phyloP scores from a whole-genome alignment of 495 filamentous ascomycete genomes.

The Aspergillus haitiensis region DNA sequence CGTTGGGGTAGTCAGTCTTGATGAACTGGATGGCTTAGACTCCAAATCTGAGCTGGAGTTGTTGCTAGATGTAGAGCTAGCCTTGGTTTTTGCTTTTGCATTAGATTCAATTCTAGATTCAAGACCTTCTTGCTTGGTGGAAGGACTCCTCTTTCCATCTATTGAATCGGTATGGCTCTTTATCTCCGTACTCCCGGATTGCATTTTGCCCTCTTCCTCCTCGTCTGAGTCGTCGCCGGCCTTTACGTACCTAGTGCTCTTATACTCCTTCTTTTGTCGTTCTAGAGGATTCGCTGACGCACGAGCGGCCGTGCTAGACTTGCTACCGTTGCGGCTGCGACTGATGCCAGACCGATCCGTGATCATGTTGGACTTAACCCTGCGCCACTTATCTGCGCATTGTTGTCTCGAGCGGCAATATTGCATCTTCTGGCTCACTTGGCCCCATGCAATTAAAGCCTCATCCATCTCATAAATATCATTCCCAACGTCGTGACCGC shows the following conservation, averaged over 20 bases:
- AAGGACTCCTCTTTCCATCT: not conserved
- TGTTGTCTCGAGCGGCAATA: slow-evolving; percentile 45
- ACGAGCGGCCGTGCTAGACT: not conserved
- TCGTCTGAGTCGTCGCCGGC: not conserved
- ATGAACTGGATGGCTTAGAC: not conserved
- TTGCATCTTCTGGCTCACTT: slow-evolving; percentile 34
- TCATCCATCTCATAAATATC: slow-evolving; percentile 47
- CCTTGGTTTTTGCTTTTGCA: not conserved
- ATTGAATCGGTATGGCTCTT: not conserved
- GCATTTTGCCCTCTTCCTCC: not conserved
- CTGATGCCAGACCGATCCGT: slow-evolving; percentile 9
- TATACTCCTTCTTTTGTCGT: not conserved
- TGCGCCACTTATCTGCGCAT: slow-evolving; percentile 50
- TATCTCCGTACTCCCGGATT: not conserved
- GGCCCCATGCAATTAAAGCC: slow-evolving; percentile 36
- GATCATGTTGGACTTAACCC: slow-evolving; percentile 28
- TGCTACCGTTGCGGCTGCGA: not conserved
- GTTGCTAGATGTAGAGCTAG: not conserved
- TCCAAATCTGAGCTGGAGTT: not conserved
- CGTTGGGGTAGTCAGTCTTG: too few species aligned
- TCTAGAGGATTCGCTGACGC: not conserved
- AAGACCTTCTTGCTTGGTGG: not conserved
- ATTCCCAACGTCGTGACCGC: slow-evolving; percentile 26
- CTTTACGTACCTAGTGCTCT: not conserved
- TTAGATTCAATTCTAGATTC: not conserved